Conservation (phyloP, 371 early-diverging fungal genomes). For the Zychaea mexicana region DNA sequence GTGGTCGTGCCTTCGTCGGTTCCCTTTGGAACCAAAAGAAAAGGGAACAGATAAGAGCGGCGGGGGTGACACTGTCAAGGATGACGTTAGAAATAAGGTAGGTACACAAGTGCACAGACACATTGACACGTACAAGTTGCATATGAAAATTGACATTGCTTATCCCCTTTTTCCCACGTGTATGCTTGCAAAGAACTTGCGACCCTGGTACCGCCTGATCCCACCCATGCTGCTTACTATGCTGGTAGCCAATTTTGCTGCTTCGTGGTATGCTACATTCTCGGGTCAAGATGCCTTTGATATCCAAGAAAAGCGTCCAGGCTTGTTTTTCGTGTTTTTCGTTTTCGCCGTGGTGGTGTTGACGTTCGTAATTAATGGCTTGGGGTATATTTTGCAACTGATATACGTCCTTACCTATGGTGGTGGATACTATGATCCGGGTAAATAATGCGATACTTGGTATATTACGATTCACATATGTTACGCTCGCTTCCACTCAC, state of each 20-base stretch:
- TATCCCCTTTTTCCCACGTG: too few species aligned
- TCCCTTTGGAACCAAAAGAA: constrained; percentile 14
- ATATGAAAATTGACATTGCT: too few species aligned
- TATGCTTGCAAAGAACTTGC: neutral
- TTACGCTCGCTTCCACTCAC: too few species aligned
- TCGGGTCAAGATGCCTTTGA: constrained; percentile 18
- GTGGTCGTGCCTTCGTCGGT: constrained; percentile 27
- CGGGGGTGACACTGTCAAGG: too few species aligned
- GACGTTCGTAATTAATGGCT: constrained; percentile 24
- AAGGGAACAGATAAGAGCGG: neutral
- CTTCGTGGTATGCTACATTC: constrained; percentile 26
- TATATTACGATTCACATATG: neutral
- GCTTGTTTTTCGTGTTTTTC: constrained; percentile 22
- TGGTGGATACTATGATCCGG: constrained; percentile 29
- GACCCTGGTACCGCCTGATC: constrained; percentile 31
- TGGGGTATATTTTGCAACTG: constrained; percentile 26
- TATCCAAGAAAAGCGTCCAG: constrained; percentile 7
- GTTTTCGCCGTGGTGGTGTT: constrained; percentile 13
- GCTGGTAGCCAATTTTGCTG: constrained; percentile 20
- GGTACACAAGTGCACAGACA: too few species aligned
- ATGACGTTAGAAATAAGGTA: too few species aligned
- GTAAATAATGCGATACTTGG: constrained; percentile 7
- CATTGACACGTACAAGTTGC: too few species aligned
- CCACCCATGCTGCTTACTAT: constrained; percentile 12
- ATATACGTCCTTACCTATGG: constrained; percentile 23